Percentiles rank a stretch among this genome's conserved stretches.
Evolutionary conservation across 768 basidiomycete species (phyloP).

Genomic region (Podaxis mareebaensis): DNA sequence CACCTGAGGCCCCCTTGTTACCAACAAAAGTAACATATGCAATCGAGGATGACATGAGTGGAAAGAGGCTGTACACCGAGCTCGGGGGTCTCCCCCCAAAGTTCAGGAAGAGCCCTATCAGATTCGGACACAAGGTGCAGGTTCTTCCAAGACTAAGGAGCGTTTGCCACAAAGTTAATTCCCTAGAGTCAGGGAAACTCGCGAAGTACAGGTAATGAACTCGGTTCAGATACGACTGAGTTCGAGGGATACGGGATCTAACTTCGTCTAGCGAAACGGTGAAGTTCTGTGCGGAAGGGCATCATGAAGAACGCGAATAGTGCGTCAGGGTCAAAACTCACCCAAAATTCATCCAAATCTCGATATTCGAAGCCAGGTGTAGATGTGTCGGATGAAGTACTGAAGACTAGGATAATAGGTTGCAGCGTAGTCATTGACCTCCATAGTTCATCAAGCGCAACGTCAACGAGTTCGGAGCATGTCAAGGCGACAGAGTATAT

Average conservation of each 20-base stretch:
- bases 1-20: background rate
- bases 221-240: background rate
- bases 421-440: background rate
- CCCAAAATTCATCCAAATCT: background rate
- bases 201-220: background rate
- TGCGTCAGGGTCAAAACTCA: background rate
- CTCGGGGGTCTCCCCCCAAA: background rate
- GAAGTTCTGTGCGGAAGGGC: background rate
- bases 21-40: background rate
- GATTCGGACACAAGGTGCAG: background rate
- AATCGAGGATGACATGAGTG: slow-evolving; percentile 1
- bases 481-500: background rate
- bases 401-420: background rate
- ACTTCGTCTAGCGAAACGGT: background rate
- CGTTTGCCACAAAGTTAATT: background rate
- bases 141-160: background rate
- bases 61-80: background rate
- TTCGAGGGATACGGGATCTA: background rate
- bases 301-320: too few species aligned
- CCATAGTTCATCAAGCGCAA: slow-evolving; percentile 1
- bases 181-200: background rate
- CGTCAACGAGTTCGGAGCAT: background rate
- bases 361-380: background rate
- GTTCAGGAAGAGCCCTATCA: background rate
- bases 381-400: background rate